A percentile compares a stretch with the other conserved stretches of the same genome.
Evolutionary conservation across 495 filamentous ascomycete genomes (phyloP).

Genomic region (Penicillium arizonense): DNA sequence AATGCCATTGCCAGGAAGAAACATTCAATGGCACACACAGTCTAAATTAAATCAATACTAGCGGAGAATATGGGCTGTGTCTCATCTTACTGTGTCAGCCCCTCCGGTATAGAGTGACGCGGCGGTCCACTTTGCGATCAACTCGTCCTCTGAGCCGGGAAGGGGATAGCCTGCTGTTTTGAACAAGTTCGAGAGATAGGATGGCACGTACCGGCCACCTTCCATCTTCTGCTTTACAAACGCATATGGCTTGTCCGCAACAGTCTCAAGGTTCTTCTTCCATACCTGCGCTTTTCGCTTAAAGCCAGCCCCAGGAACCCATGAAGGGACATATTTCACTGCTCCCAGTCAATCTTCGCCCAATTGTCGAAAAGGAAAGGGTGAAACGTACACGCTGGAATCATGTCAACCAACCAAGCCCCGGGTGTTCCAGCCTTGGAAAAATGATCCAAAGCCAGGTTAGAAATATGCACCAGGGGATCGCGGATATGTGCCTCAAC

Average conservation of each 20-base stretch:
- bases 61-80: neutral
- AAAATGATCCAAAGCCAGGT: slow-evolving; percentile 43
- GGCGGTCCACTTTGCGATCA: slow-evolving; percentile 40
- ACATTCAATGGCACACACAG: slow-evolving; percentile 9
- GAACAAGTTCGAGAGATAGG: slow-evolving; percentile 38
- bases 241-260: slow-evolving; percentile 35
- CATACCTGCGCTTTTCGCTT: slow-evolving; percentile 37
- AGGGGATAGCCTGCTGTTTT: slow-evolving; percentile 10
- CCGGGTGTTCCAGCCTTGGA: slow-evolving; percentile 39
- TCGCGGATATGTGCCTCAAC: slow-evolving; percentile 40
- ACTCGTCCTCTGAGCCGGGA: slow-evolving; percentile 24
- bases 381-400: slow-evolving; percentile 23
- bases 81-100: slow-evolving; percentile 43
- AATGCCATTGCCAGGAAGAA: slow-evolving; percentile 41
- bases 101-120: slow-evolving; percentile 54
- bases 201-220: slow-evolving; percentile 29
- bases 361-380: neutral
- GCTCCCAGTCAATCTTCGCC: no score
- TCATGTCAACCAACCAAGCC: slow-evolving; percentile 45
- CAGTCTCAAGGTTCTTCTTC: slow-evolving; percentile 22
- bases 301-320: slow-evolving; percentile 51
- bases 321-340: slow-evolving; percentile 44
- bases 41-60: slow-evolving; percentile 5
- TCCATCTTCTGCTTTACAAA: slow-evolving; percentile 46
- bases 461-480: slow-evolving; percentile 40